Percentiles rank a stretch among this genome's conserved stretches.
Evolutionary conservation across 495 filamentous ascomycete genomes (phyloP).

Genomic region (Ascodesmis nigricans): DNA sequence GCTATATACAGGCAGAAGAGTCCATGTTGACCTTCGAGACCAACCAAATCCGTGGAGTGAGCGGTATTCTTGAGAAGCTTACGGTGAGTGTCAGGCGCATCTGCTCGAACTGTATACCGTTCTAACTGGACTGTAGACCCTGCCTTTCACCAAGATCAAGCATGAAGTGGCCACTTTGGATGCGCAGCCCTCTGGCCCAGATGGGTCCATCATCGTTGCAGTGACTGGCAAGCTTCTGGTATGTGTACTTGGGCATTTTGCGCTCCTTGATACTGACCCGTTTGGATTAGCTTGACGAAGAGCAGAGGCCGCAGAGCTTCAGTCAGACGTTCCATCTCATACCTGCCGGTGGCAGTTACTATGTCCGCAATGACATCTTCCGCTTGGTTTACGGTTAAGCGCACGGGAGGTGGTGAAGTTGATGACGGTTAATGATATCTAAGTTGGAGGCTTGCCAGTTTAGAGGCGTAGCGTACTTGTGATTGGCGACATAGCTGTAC

Average conservation of each 20-base stretch:
- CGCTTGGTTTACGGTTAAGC: conserved; percentile 40
- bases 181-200: conserved; percentile 43
- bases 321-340: conserved; percentile 65
- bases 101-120: neutral
- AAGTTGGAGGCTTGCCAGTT: too few species aligned
- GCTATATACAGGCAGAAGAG: conserved; percentile 38
- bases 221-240: conserved; percentile 72
- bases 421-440: too few species aligned
- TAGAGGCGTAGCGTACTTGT: too few species aligned
- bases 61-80: conserved; percentile 53
- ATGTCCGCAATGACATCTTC: conserved; percentile 83
- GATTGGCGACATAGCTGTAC: too few species aligned
- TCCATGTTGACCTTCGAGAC: conserved; percentile 93
- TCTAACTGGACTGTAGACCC: conserved; percentile 26
- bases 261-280: too few species aligned
- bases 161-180: conserved; percentile 50
- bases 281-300: conserved; percentile 71
- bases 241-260: conserved; percentile 23
- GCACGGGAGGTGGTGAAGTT: too few species aligned
- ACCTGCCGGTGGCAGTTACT: conserved; percentile 54
- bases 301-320: conserved; percentile 72
- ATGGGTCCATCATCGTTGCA: conserved; percentile 51
- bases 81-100: conserved; percentile 28
- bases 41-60: conserved; percentile 32
- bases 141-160: conserved; percentile 59